Evolutionary conservation across 176 grass and related monocot species (phyloP), one percentile per base, ranked within the genome.

Genomic region (Saccharum officinarum): DNA sequence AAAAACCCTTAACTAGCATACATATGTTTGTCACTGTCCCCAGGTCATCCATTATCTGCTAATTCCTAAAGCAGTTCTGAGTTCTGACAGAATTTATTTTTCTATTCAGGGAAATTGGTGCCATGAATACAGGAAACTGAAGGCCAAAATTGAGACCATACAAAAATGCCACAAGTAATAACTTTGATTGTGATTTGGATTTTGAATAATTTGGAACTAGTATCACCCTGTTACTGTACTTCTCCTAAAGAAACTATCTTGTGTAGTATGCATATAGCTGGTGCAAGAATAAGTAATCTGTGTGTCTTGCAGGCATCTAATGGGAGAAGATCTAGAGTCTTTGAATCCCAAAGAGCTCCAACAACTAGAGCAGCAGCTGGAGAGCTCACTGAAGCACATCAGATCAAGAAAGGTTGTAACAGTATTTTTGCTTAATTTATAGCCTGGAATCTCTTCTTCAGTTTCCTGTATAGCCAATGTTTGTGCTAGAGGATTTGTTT

Each of bases 151-250:
- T 47, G 93, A 95, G 60, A 87, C 85, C 49, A 92, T 95, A 80
- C 93, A 95, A 66, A 95, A 90, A 80, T 90, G 79, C 40, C 93
- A 95, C 79, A 95, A 91, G 93, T 95, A 91, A 90, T 54, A 39
- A 15, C 13, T 66, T 36, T 68, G 42, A 23, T 50, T 1, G 3
- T 5, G 10, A 80, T 15, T 59, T 49, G 17, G 2, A n/a, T 34
- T n/a, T 49, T 33, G 23, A 73, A 17, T 47, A 49, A 25, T 66
- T 46, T 49, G 11, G 28, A 50, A 68, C 11, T 68, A 50, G 10
- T 26, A 65, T 46, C 3, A 44, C 33, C 39, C 4, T 60, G 20
- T 38, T 22, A 57, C 17, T 55, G 52, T 55, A 39, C 20, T 50
- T 61, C 8, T 3, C 3, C 4, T 22, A 7, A 16, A 61, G 1